Conservation (phyloP, 1,284 basidiomycete genomes). For the Taiwanofungus camphoratus region DNA sequence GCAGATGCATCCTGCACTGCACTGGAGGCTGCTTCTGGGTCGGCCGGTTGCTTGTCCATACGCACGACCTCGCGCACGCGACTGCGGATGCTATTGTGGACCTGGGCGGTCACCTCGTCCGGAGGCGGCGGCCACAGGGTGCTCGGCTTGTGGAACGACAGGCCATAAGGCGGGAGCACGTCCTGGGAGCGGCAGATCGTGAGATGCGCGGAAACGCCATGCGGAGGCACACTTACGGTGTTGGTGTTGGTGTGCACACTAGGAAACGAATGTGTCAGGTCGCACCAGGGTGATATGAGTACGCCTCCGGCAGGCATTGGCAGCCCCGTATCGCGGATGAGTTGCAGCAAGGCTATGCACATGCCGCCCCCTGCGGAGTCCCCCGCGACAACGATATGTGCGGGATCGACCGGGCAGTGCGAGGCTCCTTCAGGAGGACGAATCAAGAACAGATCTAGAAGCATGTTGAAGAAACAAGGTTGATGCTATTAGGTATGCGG, state of each 20-base stretch:
- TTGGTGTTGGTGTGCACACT: constrained; percentile 82
- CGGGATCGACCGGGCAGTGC: constrained; percentile 79
- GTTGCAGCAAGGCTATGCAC: constrained; percentile 78
- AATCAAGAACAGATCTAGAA: constrained; percentile 61
- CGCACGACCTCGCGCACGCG: constrained; percentile 58
- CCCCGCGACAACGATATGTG: constrained; percentile 81
- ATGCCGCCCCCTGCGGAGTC: constrained; percentile 95
- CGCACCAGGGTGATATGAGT: constrained; percentile 88
- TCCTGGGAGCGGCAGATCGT: constrained; percentile 40
- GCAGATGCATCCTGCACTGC: background rate
- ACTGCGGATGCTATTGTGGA: constrained; percentile 58
- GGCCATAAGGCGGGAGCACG: constrained; percentile 62
- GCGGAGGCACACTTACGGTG: constrained; percentile 45
- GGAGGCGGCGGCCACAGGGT: constrained; percentile 90
- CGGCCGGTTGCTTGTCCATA: constrained; percentile 16
- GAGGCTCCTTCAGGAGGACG: constrained; percentile 58
- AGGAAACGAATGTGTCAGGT: constrained; percentile 92
- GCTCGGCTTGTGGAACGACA: constrained; percentile 80
- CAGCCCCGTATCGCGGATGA: constrained; percentile 84
- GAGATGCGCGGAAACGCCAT: background rate
- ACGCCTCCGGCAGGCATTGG: constrained; percentile 84
- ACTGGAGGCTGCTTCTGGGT: background rate
- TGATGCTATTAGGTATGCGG: background rate
- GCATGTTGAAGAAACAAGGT: background rate
- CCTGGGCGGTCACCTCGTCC: constrained; percentile 57